Base-by-base conservation (phyloP, 1,284 basidiomycete species). In the Sporisorium reilianum region DNA sequence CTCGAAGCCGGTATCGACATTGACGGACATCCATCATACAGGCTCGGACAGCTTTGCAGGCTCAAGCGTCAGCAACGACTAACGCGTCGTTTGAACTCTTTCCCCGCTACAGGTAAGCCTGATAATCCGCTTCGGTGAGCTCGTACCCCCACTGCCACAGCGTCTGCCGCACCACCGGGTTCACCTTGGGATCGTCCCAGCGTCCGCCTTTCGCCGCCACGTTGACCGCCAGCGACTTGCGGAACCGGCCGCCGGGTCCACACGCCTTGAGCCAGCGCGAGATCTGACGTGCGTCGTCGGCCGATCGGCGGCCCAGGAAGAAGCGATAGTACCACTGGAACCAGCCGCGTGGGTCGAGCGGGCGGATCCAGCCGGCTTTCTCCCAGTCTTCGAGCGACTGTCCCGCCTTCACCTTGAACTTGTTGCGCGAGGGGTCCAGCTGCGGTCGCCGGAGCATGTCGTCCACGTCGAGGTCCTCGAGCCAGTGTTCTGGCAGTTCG, bases 351-450 rank as follows among this genome's bases (percentile, higher is more conserved):
- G 87, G 86, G 80, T 87, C 87, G 11, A 81, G 85, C 4, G 63
- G 44, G 67, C 84, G 85, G 22, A 87, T 85, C 87, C 87, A 87
- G 2, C 87, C 86, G 6, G 85, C 81, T 55, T 86, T 85, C 61
- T 87, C 87, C 87, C 87, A 87, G 40, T 87, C 86, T 49, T 83
- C 80, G 20, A 87, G 75, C 14, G 81, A 80, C 60, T 87, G 87
- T 1, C 87, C 87, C 0, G 87, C 87, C 46, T 84, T 80, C 18
- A 86, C 85, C 49, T 77, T 74, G 75, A 86, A 87, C 40, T 86
- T 79, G 59, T 87, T 87, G 34, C 85, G 53, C 0, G 61, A 59
- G 0, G 84, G 78, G 50, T 86, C 84, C 16, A 85, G 85, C 18
- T 57, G 55, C 5, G 68, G 64, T 0, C 72, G 55, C 26, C 63